phyloP scores from a whole-genome alignment of 2,329 filamentous ascomycete genomes.

The Penicillium janthinellum region DNA sequence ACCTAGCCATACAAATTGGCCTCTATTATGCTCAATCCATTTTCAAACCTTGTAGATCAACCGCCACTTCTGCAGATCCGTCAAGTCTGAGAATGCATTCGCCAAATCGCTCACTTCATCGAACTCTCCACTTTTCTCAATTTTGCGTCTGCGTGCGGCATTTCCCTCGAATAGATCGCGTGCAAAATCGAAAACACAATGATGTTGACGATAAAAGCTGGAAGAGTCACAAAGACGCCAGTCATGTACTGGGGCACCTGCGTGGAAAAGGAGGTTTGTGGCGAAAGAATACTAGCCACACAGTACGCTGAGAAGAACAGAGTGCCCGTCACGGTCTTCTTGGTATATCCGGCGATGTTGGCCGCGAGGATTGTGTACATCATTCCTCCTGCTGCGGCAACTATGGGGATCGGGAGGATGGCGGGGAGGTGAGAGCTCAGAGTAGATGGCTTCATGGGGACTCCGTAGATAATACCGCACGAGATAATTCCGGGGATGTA shows the following conservation, averaged over 20 bases:
- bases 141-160: neutral
- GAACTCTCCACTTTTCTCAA: neutral
- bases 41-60: constrained; percentile 6
- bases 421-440: neutral
- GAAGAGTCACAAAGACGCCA: constrained; percentile 10
- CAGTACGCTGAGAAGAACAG: constrained; percentile 24
- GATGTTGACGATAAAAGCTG: constrained; percentile 5
- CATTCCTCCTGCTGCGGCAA: constrained; percentile 8
- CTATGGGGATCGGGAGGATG: constrained; percentile 3
- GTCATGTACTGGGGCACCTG: constrained; percentile 22
- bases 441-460: neutral
- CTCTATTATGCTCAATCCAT: neutral
- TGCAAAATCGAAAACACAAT: constrained; percentile 6
- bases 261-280: constrained; percentile 20
- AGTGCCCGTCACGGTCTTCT: constrained; percentile 21
- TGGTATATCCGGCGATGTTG: constrained; percentile 29
- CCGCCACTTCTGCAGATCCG: constrained; percentile 9
- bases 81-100: constrained; percentile 12
- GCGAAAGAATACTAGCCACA: constrained; percentile 23
- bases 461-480: neutral
- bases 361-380: constrained; percentile 13
- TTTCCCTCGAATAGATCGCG: constrained; percentile 7
- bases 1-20: neutral
- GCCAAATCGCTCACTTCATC: constrained; percentile 11
- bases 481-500: constrained; percentile 5